A percentile compares a stretch with the other conserved stretches of the same genome.
These are phyloP conservation scores for Albatrellus ellisii DNA, from an alignment of 768 basidiomycete genomes.

Conservation along the genomic window DNA sequence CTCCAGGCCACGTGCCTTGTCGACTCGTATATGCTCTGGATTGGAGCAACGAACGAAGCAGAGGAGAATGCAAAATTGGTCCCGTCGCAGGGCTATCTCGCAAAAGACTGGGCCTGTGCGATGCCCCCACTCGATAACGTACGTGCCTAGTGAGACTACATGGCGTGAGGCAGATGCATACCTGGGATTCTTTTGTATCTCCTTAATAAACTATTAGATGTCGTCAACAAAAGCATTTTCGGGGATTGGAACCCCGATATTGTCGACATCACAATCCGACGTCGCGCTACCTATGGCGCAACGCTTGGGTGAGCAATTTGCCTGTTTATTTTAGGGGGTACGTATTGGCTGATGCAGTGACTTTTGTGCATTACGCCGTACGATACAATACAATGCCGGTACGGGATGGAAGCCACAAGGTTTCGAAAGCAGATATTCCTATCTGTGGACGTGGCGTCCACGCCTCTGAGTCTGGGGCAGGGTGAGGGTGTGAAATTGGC, in stretches of 20 bases:
- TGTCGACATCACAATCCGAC: conserved; percentile 23
- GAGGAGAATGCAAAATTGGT: conserved; percentile 23
- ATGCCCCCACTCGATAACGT: conserved; percentile 49
- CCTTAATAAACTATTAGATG: not conserved
- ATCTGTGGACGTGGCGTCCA: conserved; percentile 44
- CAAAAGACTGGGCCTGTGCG: conserved; percentile 72
- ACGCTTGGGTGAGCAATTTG: conserved; percentile 49
- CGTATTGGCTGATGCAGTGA: conserved; percentile 11
- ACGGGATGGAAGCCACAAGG: too few species aligned
- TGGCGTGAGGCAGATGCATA: too few species aligned
- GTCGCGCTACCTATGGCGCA: conserved; percentile 62
- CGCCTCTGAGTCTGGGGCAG: conserved; percentile 29
- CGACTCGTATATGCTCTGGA: conserved; percentile 76
- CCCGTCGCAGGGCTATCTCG: conserved; percentile 41
- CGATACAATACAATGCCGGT: too few species aligned
- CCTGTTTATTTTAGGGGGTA: conserved; percentile 7
- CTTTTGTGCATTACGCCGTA: conserved; percentile 37
- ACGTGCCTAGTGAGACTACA: too few species aligned
- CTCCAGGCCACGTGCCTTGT: conserved; percentile 56
- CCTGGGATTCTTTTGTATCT: not conserved
- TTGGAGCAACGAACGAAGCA: conserved; percentile 41
- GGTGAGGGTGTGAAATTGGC: conserved; percentile 36
- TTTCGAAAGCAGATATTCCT: conserved; percentile 59
- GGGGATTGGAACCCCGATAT: not conserved
- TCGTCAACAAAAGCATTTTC: not conserved